A percentile compares a stretch with the other conserved stretches of the same genome.
Evolutionary conservation across 345 rosid genomes (phyloP).

Genomic region (Eucalyptus erythrocorys): DNA sequence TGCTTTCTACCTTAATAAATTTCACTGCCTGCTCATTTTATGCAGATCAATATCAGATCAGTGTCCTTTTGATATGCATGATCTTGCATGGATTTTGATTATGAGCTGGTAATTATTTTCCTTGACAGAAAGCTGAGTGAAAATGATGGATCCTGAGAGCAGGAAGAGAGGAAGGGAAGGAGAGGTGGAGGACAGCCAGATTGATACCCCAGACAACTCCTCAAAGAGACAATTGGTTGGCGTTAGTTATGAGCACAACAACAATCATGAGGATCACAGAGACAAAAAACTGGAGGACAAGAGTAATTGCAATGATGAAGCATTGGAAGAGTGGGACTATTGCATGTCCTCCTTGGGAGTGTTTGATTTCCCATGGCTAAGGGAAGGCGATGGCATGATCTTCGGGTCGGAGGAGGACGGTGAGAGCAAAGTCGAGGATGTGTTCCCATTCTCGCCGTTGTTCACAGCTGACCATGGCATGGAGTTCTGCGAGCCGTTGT

Average conservation of each 20-base stretch:
- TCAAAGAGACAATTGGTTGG: not conserved
- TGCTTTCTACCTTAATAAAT: not conserved
- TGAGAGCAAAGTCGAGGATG: slow-evolving; percentile 21
- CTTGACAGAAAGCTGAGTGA: not conserved
- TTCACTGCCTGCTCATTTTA: not conserved
- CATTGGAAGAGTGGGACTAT: not conserved
- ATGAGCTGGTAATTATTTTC: not conserved
- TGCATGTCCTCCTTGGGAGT: slow-evolving; percentile 13
- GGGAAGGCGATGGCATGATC: slow-evolving; percentile 31
- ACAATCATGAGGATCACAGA: not conserved
- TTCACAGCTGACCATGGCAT: not conserved
- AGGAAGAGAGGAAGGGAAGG: slow-evolving; percentile 18
- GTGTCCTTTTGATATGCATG: not conserved
- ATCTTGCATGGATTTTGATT: not conserved
- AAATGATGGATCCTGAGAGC: slow-evolving; percentile 10
- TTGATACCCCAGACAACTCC: not conserved
- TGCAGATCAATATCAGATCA: not conserved
- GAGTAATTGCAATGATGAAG: not conserved
- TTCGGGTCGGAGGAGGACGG: slow-evolving; percentile 18
- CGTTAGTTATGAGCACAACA: not conserved
- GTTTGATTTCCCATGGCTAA: slow-evolving; percentile 61
- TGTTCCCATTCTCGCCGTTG: not conserved
- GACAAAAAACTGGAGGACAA: not conserved
- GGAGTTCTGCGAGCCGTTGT: not conserved
- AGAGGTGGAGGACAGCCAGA: not conserved